These are phyloP conservation scores for Chamaenerion angustifolium DNA, from an alignment of 345 rosid species.

Conservation along the genomic window DNA sequence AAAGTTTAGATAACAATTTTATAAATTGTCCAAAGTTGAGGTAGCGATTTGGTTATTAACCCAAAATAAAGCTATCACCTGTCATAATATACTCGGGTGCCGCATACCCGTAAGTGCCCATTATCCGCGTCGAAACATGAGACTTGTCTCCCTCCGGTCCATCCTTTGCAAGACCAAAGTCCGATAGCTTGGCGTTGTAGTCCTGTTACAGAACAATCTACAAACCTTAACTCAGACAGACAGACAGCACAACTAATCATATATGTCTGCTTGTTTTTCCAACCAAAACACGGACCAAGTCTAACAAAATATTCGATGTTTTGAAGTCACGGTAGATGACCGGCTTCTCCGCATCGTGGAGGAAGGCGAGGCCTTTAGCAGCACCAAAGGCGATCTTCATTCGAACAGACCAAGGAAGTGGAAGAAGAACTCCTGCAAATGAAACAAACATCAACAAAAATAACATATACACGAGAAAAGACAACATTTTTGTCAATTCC, in stretches of 20 bases:
- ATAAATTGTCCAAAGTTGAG: too few relatives aligned
- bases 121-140: constrained; percentile 93
- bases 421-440: constrained; percentile 73
- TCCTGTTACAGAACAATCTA: constrained; percentile 32
- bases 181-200: constrained; percentile 84
- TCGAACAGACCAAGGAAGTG: constrained; percentile 75
- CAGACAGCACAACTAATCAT: too few relatives aligned
- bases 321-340: constrained; percentile 95
- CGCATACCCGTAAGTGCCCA: constrained; percentile 99
- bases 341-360: constrained; percentile 89
- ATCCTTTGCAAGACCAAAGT: constrained; percentile 93
- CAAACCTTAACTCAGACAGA: too few relatives aligned
- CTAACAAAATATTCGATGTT: constrained; percentile 85
- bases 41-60: too few relatives aligned
- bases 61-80: too few relatives aligned
- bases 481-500: too few relatives aligned
- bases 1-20: too few relatives aligned
- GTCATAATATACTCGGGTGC: constrained; percentile 98
- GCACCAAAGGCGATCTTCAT: constrained; percentile 95
- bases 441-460: background rate
- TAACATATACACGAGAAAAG: background rate
- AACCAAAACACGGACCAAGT: constrained; percentile 32
- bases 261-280: too few relatives aligned
- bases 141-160: constrained; percentile 97
- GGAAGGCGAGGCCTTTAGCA: constrained; percentile 93